Conservation (phyloP, 257 asterid genomes). For the Scutellaria baicalensis region DNA sequence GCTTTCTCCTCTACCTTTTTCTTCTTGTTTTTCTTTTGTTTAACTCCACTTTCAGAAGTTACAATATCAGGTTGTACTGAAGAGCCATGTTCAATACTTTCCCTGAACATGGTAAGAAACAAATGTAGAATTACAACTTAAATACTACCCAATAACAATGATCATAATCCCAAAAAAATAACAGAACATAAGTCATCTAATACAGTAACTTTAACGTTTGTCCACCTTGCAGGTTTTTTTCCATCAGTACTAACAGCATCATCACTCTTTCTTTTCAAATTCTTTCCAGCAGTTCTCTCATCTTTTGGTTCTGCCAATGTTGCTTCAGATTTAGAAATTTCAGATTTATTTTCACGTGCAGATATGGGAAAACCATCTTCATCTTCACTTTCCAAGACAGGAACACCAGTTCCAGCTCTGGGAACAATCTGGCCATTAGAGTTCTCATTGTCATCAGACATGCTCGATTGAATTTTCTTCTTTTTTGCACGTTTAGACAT, state of each 20-base stretch:
- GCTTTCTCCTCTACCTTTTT: conserved; percentile 34
- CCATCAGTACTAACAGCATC: conserved; percentile 34
- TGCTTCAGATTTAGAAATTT: conserved; percentile 15
- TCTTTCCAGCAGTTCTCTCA: conserved; percentile 22
- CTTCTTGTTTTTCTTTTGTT: conserved; percentile 64
- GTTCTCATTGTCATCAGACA: conserved; percentile 27
- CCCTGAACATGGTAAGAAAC: conserved; percentile 20
- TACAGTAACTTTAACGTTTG: background rate
- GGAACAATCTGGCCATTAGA: conserved; percentile 41
- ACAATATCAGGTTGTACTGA: conserved; percentile 18
- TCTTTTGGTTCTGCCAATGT: conserved; percentile 13
- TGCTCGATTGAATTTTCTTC: conserved; percentile 37
- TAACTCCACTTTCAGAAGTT: conserved; percentile 26
- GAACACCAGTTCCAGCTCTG: conserved; percentile 29
- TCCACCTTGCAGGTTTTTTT: conserved; percentile 44
- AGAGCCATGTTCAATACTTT: conserved; percentile 9
- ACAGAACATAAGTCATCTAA: background rate
- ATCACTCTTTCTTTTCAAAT: conserved; percentile 51
- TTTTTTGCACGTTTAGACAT: conserved; percentile 39
- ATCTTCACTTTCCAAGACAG: conserved; percentile 74
- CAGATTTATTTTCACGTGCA: conserved; percentile 22
- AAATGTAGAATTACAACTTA: background rate
- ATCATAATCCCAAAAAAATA: background rate
- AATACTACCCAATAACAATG: background rate
- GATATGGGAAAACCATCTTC: conserved; percentile 88